A percentile compares a stretch with the other conserved stretches of the same genome.
These are phyloP conservation scores for Globisporangium parvum DNA, from an alignment of 352 stramenopile species.

Conservation along the genomic window DNA sequence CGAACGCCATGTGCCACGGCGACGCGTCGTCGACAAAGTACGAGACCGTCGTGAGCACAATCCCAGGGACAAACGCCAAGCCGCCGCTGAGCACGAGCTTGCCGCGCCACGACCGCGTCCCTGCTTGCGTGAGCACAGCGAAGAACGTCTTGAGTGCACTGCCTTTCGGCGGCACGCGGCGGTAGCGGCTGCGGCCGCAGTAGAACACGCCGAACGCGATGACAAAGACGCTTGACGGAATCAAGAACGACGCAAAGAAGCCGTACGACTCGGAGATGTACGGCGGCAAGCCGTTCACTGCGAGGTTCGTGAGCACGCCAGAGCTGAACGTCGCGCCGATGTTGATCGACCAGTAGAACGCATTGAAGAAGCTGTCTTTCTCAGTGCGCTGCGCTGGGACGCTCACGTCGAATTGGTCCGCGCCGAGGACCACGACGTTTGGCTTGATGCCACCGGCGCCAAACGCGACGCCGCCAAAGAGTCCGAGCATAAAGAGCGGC, in stretches of 20 bases:
- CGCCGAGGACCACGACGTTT: conserved; percentile 69
- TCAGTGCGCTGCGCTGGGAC: conserved; percentile 60
- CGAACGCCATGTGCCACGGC: conserved; percentile 49
- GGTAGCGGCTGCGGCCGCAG: conserved; percentile 52
- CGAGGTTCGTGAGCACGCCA: conserved; percentile 86
- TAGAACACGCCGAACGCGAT: conserved; percentile 81
- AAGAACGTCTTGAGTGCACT: conserved; percentile 74
- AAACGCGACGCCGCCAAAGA: conserved; percentile 77
- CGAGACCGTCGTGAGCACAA: conserved; percentile 69
- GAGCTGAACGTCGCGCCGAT: conserved; percentile 89
- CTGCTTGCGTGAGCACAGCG: conserved; percentile 58
- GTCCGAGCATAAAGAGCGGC: conserved; percentile 70
- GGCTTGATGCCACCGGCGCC: conserved; percentile 72
- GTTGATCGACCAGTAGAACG: conserved; percentile 94
- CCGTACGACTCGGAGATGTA: conserved; percentile 78
- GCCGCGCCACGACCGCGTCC: conserved; percentile 38
- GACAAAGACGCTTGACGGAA: conserved; percentile 77
- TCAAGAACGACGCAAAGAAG: conserved; percentile 87
- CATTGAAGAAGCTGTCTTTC: conserved; percentile 91
- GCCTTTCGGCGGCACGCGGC: conserved; percentile 63
- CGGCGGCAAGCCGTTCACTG: conserved; percentile 82
- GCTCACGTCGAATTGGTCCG: conserved; percentile 77
- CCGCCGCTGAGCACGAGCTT: conserved; percentile 74
- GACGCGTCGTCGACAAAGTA: conserved; percentile 67
- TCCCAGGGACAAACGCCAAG: conserved; percentile 61